Evolutionary conservation across 805 yeast genomes (phyloP), one percentile per base, ranked within the genome.

Genomic region (Yamadazyma sp.): DNA sequence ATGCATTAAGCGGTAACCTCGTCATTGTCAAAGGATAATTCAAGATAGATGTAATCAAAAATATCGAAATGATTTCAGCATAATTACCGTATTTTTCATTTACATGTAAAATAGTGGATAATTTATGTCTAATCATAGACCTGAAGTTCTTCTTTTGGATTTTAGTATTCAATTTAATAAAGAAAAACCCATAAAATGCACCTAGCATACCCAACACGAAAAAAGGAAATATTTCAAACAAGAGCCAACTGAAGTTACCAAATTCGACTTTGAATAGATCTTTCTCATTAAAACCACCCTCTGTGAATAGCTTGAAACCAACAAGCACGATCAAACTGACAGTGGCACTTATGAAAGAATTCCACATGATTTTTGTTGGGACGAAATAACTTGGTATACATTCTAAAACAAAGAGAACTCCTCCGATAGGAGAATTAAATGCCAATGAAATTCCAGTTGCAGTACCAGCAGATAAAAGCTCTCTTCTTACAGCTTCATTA

Each of bases 401-500:
- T 49, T 86, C 94, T 13, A 84, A 55, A 4, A 83, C 81, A 55
- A 86, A 87, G 21, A 86, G 55, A 1, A 87, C 93, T 1, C 95
- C 96, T 6, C 94, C 95, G 37, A 87, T 79, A 3, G 96, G 95
- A 0, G 95, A 80, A 41, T 82, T 83, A 58, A 86, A 86, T 0
- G 95, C 94, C 10, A 83, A 85, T 0, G 89, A 77, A 16, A 86
- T 81, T 4, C 95, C 96, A 1, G 89, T 80, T 1, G 94, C 89
- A 1, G 86, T 74, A 0, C 89, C 85, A 1, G 94, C 88, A 13
- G 82, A 68, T 11, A 81, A 53, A 7, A 86, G 50, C 42, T 84
- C 91, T 38, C 95, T 69, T 39, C 73, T 65, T 7, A 69, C 57
- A 0, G 85, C 86, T 49, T 80, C 86, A 42, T 74, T 75, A 1